These are phyloP conservation scores for Termitomyces heimii DNA, from an alignment of 768 basidiomycete genomes.

Conservation along the genomic window DNA sequence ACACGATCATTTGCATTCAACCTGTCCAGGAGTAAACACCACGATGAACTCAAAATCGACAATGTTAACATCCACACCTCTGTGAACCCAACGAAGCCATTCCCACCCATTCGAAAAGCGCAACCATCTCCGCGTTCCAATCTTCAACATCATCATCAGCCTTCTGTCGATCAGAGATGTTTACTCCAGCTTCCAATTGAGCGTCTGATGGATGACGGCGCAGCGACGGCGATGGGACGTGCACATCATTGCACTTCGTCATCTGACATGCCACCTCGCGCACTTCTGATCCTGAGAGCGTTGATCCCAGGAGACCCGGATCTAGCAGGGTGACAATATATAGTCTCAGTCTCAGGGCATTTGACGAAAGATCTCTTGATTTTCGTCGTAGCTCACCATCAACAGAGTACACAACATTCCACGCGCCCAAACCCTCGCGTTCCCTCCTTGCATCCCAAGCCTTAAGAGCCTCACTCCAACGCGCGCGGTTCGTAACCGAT, in stretches of 20 bases:
- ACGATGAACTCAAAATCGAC: background rate
- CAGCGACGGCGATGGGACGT: slow-evolving; percentile 33
- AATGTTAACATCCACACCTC: slow-evolving; percentile 40
- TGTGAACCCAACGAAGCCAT: slow-evolving; percentile 64
- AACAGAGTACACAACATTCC: slow-evolving; percentile 41
- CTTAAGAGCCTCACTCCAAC: slow-evolving; percentile 32
- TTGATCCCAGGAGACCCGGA: slow-evolving; percentile 17
- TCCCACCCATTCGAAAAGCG: slow-evolving; percentile 69
- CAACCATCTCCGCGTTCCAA: slow-evolving; percentile 37
- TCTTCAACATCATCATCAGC: slow-evolving; percentile 37
- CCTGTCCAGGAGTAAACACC: slow-evolving; percentile 25
- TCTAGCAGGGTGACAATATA: slow-evolving; percentile 3
- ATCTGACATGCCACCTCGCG: slow-evolving; percentile 20
- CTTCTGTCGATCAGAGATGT: background rate
- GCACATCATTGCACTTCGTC: slow-evolving; percentile 25
- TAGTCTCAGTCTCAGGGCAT: background rate
- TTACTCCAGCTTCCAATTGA: background rate
- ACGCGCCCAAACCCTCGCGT: slow-evolving; percentile 23
- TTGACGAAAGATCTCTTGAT: too few species aligned
- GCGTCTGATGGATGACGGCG: slow-evolving; percentile 19
- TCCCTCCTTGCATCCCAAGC: slow-evolving; percentile 46
- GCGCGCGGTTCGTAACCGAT: slow-evolving; percentile 28
- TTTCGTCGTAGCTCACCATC: slow-evolving; percentile 20
- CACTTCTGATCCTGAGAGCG: slow-evolving; percentile 11
- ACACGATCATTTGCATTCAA: slow-evolving; percentile 56